Evolutionary conservation across 1,284 basidiomycete species (phyloP), one percentile per base, ranked within the genome.

Genomic region (Apiotrichum siamense): DNA sequence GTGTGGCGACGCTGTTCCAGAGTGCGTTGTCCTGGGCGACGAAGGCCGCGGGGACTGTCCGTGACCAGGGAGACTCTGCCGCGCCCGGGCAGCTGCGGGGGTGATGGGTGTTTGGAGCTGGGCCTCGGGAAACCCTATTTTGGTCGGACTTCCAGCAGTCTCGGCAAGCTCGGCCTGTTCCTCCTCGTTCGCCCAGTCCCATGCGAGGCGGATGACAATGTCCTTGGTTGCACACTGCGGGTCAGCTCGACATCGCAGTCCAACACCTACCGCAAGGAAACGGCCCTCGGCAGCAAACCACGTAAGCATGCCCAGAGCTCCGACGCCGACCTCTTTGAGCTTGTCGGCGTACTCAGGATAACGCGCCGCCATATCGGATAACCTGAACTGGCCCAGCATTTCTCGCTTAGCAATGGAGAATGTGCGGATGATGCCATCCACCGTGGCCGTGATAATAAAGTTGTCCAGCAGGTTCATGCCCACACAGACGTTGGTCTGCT

Each of bases 251-350:
- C 21, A 11, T 25, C 12, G 5, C 11, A 6, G 3, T 17, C 4
- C 2, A 10, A 10, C 3, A 72, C 80, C 47, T 66, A 90, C 88
- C 21, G 89, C 91, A 84, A 93, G 89, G 64, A 88, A 86, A 15
- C 83, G 83, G 1, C 87, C 87, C 61, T 92, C 88, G 0, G 88
- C 89, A 7, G 88, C 88, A 64, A 93, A 92, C 88, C 88, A 89
- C 60, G 81, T 84, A 45, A 54, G 54, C 64, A 65, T 63, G 4
- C 57, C 64, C 36, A 41, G 31, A 20, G 53, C 51, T 24, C 62
- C 40, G n/a, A 57, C 47, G 3, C 87, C 88, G 12, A 91, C 83
- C 60, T 86, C 82, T 62, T 80, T 80, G 55, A 91, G 67, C 84
- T 78, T 82, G 40, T 43, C 55, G 31, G 57, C 52, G 65, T 25